A percentile compares a stretch with the other conserved stretches of the same genome.
Evolutionary conservation across 2,329 filamentous ascomycete species (phyloP).

Genomic region (Exophiala oligosperma): DNA sequence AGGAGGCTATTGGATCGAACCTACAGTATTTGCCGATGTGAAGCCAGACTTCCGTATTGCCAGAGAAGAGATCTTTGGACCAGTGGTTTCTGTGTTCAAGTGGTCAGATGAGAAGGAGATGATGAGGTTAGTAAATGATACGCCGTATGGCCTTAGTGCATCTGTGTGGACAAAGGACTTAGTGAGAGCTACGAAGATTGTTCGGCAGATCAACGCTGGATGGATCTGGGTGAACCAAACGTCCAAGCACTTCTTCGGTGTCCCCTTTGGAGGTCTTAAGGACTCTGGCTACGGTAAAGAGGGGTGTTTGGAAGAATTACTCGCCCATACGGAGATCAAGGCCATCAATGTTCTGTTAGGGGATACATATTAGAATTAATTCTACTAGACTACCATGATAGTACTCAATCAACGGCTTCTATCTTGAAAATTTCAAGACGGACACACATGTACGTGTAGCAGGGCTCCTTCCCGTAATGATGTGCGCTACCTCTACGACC

Average conservation of each 20-base stretch:
- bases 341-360: too few relatives aligned
- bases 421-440: too few relatives aligned
- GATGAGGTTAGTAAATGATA: slow-evolving; percentile 10
- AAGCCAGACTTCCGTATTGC: slow-evolving; percentile 20
- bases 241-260: slow-evolving; percentile 13
- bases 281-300: slow-evolving; percentile 21
- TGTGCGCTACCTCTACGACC: too few relatives aligned
- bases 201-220: slow-evolving; percentile 8
- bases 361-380: too few relatives aligned
- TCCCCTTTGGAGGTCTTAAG: slow-evolving; percentile 23
- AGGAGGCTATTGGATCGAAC: slow-evolving; percentile 20
- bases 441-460: too few relatives aligned
- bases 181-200: slow-evolving; percentile 5
- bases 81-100: slow-evolving; percentile 14
- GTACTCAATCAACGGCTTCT: too few relatives aligned
- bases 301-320: slow-evolving; percentile 16
- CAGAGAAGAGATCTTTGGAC: slow-evolving; percentile 24
- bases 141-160: slow-evolving; percentile 13
- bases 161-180: slow-evolving; percentile 11
- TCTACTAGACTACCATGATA: too few relatives aligned
- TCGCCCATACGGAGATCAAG: too few relatives aligned
- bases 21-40: slow-evolving; percentile 21
- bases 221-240: slow-evolving; percentile 19
- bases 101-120: slow-evolving; percentile 13
- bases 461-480: too few relatives aligned